These are phyloP conservation scores for Melaleuca alternifolia DNA, from an alignment of 345 rosid genomes.

Conservation along the genomic window DNA sequence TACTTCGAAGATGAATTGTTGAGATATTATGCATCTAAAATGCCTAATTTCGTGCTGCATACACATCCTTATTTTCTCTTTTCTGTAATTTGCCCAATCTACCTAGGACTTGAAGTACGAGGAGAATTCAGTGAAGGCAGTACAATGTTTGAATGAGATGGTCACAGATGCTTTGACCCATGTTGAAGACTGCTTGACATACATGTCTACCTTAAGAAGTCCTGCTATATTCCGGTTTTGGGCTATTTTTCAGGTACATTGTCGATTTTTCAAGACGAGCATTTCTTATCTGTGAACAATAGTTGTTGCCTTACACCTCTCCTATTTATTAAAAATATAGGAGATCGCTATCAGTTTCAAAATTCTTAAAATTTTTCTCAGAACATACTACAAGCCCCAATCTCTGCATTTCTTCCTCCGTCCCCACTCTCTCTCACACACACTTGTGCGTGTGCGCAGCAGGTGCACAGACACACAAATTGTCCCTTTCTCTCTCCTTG, in stretches of 20 bases:
- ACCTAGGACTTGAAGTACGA: slow-evolving; percentile 72
- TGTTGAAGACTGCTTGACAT: slow-evolving; percentile 65
- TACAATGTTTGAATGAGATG: slow-evolving; percentile 91
- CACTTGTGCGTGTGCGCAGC: neutral
- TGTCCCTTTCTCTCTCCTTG: neutral
- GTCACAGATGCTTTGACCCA: slow-evolving; percentile 71
- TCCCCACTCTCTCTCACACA: neutral
- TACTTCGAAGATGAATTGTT: neutral
- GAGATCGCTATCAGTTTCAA: neutral
- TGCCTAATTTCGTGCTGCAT: neutral
- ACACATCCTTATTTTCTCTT: neutral
- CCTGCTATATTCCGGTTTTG: slow-evolving; percentile 76
- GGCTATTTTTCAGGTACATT: slow-evolving; percentile 73
- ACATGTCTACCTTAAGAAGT: slow-evolving; percentile 53
- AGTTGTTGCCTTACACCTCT: neutral
- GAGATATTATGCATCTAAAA: neutral
- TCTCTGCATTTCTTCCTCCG: neutral
- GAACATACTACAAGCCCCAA: neutral
- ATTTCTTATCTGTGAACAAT: neutral
- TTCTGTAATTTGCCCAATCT: neutral
- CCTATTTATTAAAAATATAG: neutral
- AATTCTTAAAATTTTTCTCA: neutral
- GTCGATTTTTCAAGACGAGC: neutral
- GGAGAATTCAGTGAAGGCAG: slow-evolving; percentile 71
- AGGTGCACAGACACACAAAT: neutral